phyloP scores from a whole-genome alignment of 108 stramenopile species.

The Cyclostephanos tholiformis region DNA sequence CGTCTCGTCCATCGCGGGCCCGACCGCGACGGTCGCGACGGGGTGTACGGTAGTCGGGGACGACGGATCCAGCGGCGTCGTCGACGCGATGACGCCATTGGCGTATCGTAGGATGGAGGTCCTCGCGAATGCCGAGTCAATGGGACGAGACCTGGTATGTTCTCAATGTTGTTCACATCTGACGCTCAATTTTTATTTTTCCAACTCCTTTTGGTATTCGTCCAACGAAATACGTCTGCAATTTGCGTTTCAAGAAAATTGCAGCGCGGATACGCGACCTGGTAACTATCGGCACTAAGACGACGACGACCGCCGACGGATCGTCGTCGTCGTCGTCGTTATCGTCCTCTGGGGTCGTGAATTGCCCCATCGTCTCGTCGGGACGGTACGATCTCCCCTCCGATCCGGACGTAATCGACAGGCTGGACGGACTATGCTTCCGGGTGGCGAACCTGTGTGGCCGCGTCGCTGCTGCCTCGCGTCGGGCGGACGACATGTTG shows the following conservation, averaged over 20 bases:
- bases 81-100: conserved; percentile 38
- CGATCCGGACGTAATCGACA: conserved; percentile 44
- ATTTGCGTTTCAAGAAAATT: conserved; percentile 1
- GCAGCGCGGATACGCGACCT: conserved; percentile 63
- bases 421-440: conserved; percentile 55
- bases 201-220: no score
- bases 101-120: conserved; percentile 70
- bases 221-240: no score
- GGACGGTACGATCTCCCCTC: conserved; percentile 44
- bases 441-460: conserved; percentile 43
- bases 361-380: conserved; percentile 68
- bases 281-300: conserved; percentile 31
- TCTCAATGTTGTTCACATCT: no score
- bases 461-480: conserved; percentile 20
- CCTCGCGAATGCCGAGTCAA: conserved; percentile 55
- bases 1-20: conserved; percentile 35
- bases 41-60: background rate
- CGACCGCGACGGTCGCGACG: conserved; percentile 12
- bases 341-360: conserved; percentile 45
- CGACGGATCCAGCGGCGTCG: background rate
- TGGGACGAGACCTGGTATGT: conserved; percentile 54
- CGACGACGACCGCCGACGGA: conserved; percentile 2
- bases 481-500: conserved; percentile 50
- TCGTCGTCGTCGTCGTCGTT: conserved; percentile 13
- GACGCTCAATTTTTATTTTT: no score